A percentile compares a stretch with the other conserved stretches of the same genome.
Evolutionary conservation across 352 stramenopile genomes (phyloP).

Genomic region (Globisporangium orthogonon): DNA sequence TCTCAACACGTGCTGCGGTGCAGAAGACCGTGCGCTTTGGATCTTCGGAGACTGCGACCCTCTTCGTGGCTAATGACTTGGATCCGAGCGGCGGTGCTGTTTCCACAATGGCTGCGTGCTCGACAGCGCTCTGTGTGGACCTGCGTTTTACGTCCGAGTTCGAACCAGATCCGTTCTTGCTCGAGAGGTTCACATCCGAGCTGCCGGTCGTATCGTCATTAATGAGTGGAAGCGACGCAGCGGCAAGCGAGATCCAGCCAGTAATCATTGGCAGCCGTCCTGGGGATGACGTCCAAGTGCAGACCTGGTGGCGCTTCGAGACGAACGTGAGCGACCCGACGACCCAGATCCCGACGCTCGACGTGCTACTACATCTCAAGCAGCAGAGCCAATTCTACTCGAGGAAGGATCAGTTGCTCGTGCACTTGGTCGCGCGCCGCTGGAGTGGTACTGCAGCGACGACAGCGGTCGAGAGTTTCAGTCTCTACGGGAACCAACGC

Average conservation of each 20-base stretch:
- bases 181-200: slow-evolving; percentile 18
- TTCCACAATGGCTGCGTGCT: slow-evolving; percentile 1
- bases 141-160: slow-evolving; percentile 23
- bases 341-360: slow-evolving; percentile 4
- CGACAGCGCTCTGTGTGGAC: slow-evolving; percentile 18
- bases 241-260: neutral
- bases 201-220: slow-evolving; percentile 10
- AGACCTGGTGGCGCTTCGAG: slow-evolving; percentile 23
- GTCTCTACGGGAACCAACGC: slow-evolving; percentile 25
- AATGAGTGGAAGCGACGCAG: slow-evolving; percentile 9
- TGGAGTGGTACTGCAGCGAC: slow-evolving; percentile 1
- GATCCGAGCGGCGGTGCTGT: neutral
- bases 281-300: neutral
- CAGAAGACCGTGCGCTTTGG: slow-evolving; percentile 16
- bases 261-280: neutral
- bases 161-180: slow-evolving; percentile 24
- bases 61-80: slow-evolving; percentile 5
- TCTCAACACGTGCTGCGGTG: slow-evolving; percentile 2
- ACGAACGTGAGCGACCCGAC: neutral
- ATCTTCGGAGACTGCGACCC: neutral
- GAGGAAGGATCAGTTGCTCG: slow-evolving; percentile 19
- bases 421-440: slow-evolving; percentile 16
- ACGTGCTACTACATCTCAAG: slow-evolving; percentile 24
- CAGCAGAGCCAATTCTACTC: slow-evolving; percentile 25
- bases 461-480: slow-evolving; percentile 19